These are phyloP conservation scores for Boletus pseudo-olivaceus DNA, from an alignment of 768 basidiomycete species.

Conservation along the genomic window DNA sequence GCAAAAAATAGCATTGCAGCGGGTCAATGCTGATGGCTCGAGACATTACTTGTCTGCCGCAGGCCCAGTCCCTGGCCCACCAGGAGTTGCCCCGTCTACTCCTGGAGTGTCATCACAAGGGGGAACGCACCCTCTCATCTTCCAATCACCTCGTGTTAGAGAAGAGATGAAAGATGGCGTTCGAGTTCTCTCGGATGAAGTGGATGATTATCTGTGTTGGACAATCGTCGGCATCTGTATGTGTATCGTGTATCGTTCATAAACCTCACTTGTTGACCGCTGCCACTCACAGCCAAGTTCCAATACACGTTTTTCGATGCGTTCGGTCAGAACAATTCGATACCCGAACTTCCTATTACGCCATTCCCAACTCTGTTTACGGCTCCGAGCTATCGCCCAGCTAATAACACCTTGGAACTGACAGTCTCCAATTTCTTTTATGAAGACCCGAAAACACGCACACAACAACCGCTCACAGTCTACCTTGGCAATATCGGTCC, in stretches of 20 bases:
- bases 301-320: conserved; percentile 94
- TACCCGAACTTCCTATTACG: conserved; percentile 79
- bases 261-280: conserved; percentile 18
- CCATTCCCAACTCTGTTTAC: conserved; percentile 88
- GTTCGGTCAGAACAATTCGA: conserved; percentile 71
- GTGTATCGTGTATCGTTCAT: conserved; percentile 28
- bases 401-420: conserved; percentile 73
- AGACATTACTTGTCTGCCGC: conserved; percentile 88
- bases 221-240: conserved; percentile 93
- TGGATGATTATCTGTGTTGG: conserved; percentile 95
- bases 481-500: conserved; percentile 91
- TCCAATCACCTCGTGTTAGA: conserved; percentile 73
- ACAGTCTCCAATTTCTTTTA: conserved; percentile 89
- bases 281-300: conserved; percentile 65
- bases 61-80: conserved; percentile 76
- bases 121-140: conserved; percentile 77
- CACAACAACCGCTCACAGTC: conserved; percentile 74
- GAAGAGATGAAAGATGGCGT: conserved; percentile 81
- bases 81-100: conserved; percentile 65
- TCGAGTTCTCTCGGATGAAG: conserved; percentile 75
- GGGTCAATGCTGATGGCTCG: conserved; percentile 76
- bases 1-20: conserved; percentile 91
- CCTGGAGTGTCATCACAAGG: conserved; percentile 74
- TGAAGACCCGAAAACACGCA: conserved; percentile 60
- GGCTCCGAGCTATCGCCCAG: conserved; percentile 68